Evolutionary conservation across 2,329 filamentous ascomycete genomes (phyloP).

Genomic region (Elsinoe perseae): DNA sequence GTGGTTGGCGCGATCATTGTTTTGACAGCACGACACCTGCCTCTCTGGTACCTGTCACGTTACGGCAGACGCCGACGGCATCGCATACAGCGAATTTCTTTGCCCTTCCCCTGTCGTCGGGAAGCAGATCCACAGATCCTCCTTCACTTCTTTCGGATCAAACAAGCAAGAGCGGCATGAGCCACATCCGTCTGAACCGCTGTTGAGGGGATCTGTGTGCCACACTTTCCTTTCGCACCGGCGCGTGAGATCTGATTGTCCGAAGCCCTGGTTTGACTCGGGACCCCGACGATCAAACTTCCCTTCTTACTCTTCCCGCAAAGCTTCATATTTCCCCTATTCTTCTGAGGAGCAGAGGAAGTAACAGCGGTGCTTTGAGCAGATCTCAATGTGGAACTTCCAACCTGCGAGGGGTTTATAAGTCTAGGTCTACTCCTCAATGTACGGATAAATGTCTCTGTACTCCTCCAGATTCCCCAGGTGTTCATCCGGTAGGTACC

Average conservation of each 20-base stretch:
- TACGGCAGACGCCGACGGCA: neutral
- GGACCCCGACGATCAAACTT: conserved; percentile 9
- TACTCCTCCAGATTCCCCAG: neutral
- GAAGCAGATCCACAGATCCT: conserved; percentile 4
- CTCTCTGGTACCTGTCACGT: neutral
- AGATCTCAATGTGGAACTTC: too few relatives aligned
- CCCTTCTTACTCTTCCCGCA: neutral
- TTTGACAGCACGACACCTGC: neutral
- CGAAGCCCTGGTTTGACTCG: conserved; percentile 4
- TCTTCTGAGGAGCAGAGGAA: neutral
- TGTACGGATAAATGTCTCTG: neutral
- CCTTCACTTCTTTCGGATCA: conserved; percentile 5
- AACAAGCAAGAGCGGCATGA: conserved; percentile 13
- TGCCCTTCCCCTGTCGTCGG: neutral
- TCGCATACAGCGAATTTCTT: neutral
- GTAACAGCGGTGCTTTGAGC: too few relatives aligned
- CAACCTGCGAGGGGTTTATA: neutral
- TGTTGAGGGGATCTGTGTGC: neutral
- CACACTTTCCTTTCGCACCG: neutral
- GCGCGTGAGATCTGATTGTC: neutral
- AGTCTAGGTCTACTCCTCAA: neutral
- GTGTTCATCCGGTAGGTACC: conserved; percentile 14
- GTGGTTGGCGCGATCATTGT: conserved; percentile 12
- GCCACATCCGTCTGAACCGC: conserved; percentile 8
- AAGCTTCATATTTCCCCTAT: neutral